phyloP scores from a whole-genome alignment of 2,329 filamentous ascomycete genomes.

The Xylariaceae sp. region DNA sequence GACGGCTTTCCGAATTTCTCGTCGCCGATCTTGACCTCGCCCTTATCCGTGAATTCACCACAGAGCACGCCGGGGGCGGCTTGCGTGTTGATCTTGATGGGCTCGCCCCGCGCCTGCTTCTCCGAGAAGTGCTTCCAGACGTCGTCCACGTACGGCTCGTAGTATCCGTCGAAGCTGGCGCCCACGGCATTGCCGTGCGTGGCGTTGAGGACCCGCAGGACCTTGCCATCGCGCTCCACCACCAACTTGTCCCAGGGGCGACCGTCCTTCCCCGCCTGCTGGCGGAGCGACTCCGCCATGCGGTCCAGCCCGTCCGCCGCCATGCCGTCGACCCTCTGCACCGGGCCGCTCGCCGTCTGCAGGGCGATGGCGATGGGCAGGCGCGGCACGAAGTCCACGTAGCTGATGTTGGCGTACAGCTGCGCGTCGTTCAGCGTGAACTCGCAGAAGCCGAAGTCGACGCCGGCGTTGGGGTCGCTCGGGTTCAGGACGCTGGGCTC shows the following conservation, averaged over 20 bases:
- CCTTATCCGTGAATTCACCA: slow-evolving; percentile 41
- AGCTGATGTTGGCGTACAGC: slow-evolving; percentile 61
- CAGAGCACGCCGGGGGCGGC: slow-evolving; percentile 48
- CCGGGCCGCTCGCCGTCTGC: slow-evolving; percentile 34
- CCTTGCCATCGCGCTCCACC: slow-evolving; percentile 25
- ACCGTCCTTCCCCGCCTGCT: slow-evolving; percentile 52
- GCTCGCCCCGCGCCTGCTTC: slow-evolving; percentile 20
- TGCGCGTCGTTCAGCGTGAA: slow-evolving; percentile 55
- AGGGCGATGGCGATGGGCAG: slow-evolving; percentile 51
- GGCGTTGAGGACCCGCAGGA: slow-evolving; percentile 39
- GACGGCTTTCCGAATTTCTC: slow-evolving; percentile 51
- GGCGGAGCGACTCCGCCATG: slow-evolving; percentile 48
- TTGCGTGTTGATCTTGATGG: slow-evolving; percentile 59
- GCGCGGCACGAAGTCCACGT: slow-evolving; percentile 61
- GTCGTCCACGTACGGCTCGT: slow-evolving; percentile 36
- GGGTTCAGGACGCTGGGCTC: slow-evolving; percentile 65
- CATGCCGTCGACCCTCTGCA: slow-evolving; percentile 55
- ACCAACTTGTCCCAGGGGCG: slow-evolving; percentile 58
- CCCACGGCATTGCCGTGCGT: slow-evolving; percentile 39
- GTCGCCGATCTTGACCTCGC: slow-evolving; percentile 32
- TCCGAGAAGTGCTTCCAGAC: slow-evolving; percentile 33
- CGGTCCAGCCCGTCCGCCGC: slow-evolving; percentile 49
- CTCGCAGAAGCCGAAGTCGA: slow-evolving; percentile 55
- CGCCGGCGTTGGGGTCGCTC: slow-evolving; percentile 48
- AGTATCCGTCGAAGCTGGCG: slow-evolving; percentile 41